Percentiles rank a stretch among this genome's conserved stretches.
phyloP scores from a whole-genome alignment of 176 grass and related monocot species.

The Bolboschoenus planiculmis region DNA sequence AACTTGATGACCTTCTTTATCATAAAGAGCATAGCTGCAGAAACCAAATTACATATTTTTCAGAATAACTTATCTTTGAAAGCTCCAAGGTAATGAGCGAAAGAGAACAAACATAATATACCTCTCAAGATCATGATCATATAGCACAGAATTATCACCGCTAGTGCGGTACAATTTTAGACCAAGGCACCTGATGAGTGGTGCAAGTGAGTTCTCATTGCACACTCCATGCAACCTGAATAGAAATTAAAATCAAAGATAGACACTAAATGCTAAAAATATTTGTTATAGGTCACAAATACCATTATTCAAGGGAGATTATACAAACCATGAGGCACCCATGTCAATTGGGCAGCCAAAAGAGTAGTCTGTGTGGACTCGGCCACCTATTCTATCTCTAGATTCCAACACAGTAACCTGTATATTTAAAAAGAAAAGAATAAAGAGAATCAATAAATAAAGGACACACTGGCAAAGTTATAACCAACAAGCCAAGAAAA shows the following conservation, averaged over 20 bases:
- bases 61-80: not conserved
- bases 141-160: slow-evolving; percentile 91
- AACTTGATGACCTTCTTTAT: slow-evolving; percentile 78
- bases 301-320: not conserved
- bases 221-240: slow-evolving; percentile 96
- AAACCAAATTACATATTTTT: slow-evolving; percentile 23
- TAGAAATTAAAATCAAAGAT: slow-evolving; percentile 24
- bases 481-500: not conserved
- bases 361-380: slow-evolving; percentile 92
- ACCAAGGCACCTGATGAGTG: slow-evolving; percentile 83
- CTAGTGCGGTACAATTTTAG: slow-evolving; percentile 95
- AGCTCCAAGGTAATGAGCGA: slow-evolving; percentile 1
- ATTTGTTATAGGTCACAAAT: slow-evolving; percentile 17
- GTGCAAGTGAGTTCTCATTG: slow-evolving; percentile 95
- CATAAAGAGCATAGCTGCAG: slow-evolving; percentile 83
- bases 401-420: slow-evolving; percentile 91
- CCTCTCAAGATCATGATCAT: slow-evolving; percentile 99
- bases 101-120: slow-evolving; percentile 23
- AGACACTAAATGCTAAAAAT: not conserved
- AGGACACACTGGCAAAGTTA: not conserved
- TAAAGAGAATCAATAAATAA: not conserved
- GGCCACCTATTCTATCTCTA: slow-evolving; percentile 66
- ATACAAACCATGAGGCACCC: slow-evolving; percentile 94
- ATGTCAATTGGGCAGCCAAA: slow-evolving; percentile 97
- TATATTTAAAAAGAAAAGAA: slow-evolving; percentile 10